phyloP scores from a whole-genome alignment of 768 basidiomycete genomes.

The Pleurotus cornucopiae region DNA sequence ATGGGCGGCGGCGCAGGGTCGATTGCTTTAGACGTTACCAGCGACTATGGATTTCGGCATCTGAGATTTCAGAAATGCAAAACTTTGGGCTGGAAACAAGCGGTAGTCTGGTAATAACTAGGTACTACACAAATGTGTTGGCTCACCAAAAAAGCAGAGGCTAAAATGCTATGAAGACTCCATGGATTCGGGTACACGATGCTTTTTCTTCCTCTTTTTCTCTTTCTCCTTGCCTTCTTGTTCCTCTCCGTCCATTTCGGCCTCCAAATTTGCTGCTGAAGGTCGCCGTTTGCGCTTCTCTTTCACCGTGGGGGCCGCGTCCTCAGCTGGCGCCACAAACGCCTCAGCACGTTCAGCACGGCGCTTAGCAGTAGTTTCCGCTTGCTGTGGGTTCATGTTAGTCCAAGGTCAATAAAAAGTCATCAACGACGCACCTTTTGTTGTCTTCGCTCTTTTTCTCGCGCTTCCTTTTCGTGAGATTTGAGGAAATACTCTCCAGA shows the following conservation, averaged over 20 bases:
- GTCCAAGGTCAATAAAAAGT: background rate
- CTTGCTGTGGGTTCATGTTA: slow-evolving; percentile 54
- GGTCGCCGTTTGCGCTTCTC: slow-evolving; percentile 66
- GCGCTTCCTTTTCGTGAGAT: slow-evolving; percentile 75
- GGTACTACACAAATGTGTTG: background rate
- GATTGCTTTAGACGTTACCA: too few species aligned
- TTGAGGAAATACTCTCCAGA: slow-evolving; percentile 99
- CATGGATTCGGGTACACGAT: slow-evolving; percentile 7
- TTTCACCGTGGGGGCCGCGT: slow-evolving; percentile 66
- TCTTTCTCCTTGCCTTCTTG: slow-evolving; percentile 21
- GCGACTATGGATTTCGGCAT: too few species aligned
- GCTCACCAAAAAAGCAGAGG: background rate
- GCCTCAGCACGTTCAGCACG: slow-evolving; percentile 81
- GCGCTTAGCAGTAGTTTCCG: slow-evolving; percentile 63
- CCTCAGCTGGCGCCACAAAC: slow-evolving; percentile 85
- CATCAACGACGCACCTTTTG: slow-evolving; percentile 54
- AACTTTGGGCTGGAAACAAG: background rate
- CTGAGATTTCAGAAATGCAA: too few species aligned
- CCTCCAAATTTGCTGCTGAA: slow-evolving; percentile 25
- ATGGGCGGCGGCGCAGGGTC: too few species aligned
- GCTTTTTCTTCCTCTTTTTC: slow-evolving; percentile 29
- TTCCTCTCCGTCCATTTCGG: slow-evolving; percentile 39
- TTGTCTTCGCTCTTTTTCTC: slow-evolving; percentile 65
- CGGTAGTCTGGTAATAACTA: background rate
- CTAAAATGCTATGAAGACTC: background rate